Base-by-base conservation (phyloP, 1,139 yeast species). In the Yamadazyma sp. region DNA sequence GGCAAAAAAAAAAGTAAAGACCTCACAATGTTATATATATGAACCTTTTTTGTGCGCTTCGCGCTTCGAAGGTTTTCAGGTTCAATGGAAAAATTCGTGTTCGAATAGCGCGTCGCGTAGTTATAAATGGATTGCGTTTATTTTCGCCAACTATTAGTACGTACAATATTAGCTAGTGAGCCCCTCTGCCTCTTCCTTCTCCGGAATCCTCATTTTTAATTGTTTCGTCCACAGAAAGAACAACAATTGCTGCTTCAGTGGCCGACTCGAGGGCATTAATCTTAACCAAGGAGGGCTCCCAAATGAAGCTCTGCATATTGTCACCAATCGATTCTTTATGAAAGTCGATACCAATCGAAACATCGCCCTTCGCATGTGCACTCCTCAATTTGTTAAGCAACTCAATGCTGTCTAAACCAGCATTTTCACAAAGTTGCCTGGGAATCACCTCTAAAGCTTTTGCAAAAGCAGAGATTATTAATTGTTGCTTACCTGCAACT, bases 201-300 rank as follows among this genome's bases (percentile, higher is more conserved):
- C 70, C 74, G 31, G 78, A 74, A 32, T 76, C 76, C 39, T 87
- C 84, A 57, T 86, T 88, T 58, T 78, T 86, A 51, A 92, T 89
- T 13, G 98, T 92, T 70, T 92, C 98, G 62, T 92, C 99, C 40
- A 92, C 96, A 14, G 95, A 83, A 50, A 92, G 75, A 52, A 92
- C 86, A 56, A 92, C 71, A 43, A 88, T 84, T 7, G 97, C 96
- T 28, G 98, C 98, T 62, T 92, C 99, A n/a, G 96, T 85, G 18
- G 99, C 98, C 51, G 95, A 83, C 57, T 82, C 85, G 45, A 94
- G 69, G n/a, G 98, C 97, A 60, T 92, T 94, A 47, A 82, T 78
- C 67, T 92, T 92, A 38, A 92, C 96, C 54, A 92, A 76, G 28
- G 97, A 83, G 4, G 99, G 99, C 63, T 92, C 99, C 99, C 99